Evolutionary conservation across 495 filamentous ascomycete species (phyloP), one percentile per base, ranked within the genome.

Genomic region (Ramalina intermedia): DNA sequence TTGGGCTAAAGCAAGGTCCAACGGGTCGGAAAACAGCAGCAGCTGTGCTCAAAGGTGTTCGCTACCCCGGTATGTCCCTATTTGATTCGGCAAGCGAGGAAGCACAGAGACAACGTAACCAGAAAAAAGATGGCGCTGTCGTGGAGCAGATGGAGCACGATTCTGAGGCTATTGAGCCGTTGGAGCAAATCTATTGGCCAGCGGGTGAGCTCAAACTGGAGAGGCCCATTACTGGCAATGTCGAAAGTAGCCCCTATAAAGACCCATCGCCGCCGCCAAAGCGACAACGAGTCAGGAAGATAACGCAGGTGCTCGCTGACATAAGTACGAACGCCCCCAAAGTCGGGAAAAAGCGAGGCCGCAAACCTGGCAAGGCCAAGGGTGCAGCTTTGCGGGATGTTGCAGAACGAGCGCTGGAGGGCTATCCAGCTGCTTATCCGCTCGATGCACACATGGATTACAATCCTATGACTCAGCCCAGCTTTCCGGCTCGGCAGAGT

Each of bases 1-100:
- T 4, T 33, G 29, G 12, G 29, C 29, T 3, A 18, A 7, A 46
- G 43, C 16, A 18, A 14, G 21, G 5, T 33, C 6, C 29, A 33
- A 33, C 7, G 21, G 39, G 9, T 24, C 39, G 21, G 13, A 41
- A 24, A 9, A 9, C 17, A 11, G 39, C 39, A 41, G 53, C 47
- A 63, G 62, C 44, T 69, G 24, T 69, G 58, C 67, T 95, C 50
- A 94, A 94, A 62, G 88, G 88, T 0, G 63, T 84, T 7, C 60
- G 75, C 41, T 93, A 78, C 71, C 84, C 84, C 4, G 88, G 88
- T 8, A 95, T 95, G 88, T 78, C 81, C 46, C 64, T 90, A 17
- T 94, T 93, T 57, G 88, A 95, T 59, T 82, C 87, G 11, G 88
- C 88, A 7, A 85, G 78, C 1, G 70, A 78, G 46, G 75, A 82